A percentile compares a stretch with the other conserved stretches of the same genome.
Conservation (phyloP, 2,329 filamentous ascomycete species). For the Claviceps sp. region DNA sequence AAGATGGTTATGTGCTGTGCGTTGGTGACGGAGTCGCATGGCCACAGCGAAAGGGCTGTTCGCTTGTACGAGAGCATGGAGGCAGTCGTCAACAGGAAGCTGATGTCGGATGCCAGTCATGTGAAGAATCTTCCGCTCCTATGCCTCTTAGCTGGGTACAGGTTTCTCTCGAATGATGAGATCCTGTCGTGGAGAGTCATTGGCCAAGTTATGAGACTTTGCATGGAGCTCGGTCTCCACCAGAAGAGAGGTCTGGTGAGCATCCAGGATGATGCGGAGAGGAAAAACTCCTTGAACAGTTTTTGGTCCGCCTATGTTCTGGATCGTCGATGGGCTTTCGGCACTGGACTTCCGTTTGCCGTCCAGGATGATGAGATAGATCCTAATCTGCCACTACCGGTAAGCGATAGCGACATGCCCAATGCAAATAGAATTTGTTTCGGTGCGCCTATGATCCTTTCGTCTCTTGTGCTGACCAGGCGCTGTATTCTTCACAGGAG, state of each 20-base stretch:
- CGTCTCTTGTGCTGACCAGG: background rate
- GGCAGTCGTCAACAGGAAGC: conserved; percentile 51
- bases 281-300: conserved; percentile 52
- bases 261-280: conserved; percentile 55
- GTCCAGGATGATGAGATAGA: conserved; percentile 81
- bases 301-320: conserved; percentile 84
- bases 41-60: conserved; percentile 60
- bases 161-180: conserved; percentile 80
- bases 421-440: background rate
- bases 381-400: conserved; percentile 62
- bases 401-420: conserved; percentile 30
- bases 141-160: conserved; percentile 47
- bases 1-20: conserved; percentile 76
- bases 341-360: conserved; percentile 76
- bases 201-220: conserved; percentile 68
- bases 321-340: conserved; percentile 78
- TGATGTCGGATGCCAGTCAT: conserved; percentile 39
- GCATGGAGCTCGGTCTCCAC: conserved; percentile 72
- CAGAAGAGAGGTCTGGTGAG: conserved; percentile 58
- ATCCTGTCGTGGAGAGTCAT: conserved; percentile 76
- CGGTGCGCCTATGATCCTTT: background rate
- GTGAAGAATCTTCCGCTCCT: conserved; percentile 36
- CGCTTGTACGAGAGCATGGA: conserved; percentile 67
- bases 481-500: conserved; percentile 21
- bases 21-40: conserved; percentile 63